A percentile compares a stretch with the other conserved stretches of the same genome.
Conservation (phyloP, 2,329 filamentous ascomycete species). For the Chaetomium sp. region DNA sequence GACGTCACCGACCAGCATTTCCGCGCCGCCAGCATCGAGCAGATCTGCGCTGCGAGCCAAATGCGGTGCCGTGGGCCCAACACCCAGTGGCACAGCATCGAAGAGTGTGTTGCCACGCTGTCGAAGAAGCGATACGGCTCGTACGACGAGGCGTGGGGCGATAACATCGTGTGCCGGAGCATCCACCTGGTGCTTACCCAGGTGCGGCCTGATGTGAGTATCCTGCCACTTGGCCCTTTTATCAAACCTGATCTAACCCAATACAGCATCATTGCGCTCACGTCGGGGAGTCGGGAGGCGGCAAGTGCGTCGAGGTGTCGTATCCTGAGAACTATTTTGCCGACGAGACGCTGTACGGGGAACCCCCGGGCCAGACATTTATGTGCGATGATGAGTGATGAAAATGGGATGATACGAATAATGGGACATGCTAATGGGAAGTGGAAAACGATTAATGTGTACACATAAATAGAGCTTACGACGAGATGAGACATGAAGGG, state of each 20-base stretch:
- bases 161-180: conserved; percentile 47
- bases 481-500: conserved; percentile 20
- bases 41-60: conserved; percentile 42
- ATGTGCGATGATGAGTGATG: conserved; percentile 28
- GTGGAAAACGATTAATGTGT: background rate
- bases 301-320: conserved; percentile 36
- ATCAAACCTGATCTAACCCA: background rate
- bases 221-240: background rate
- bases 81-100: conserved; percentile 41
- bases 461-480: conserved; percentile 17
- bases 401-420: background rate
- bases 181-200: conserved; percentile 46
- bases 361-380: conserved; percentile 36
- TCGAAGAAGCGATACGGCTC: conserved; percentile 43
- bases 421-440: conserved; percentile 12
- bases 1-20: conserved; percentile 36
- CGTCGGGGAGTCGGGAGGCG: conserved; percentile 38
- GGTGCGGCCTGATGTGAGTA: conserved; percentile 37
- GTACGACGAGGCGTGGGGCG: conserved; percentile 48
- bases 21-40: conserved; percentile 37
- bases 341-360: conserved; percentile 34
- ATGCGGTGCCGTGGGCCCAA: conserved; percentile 42
- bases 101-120: conserved; percentile 41
- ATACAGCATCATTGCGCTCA: conserved; percentile 38
- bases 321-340: conserved; percentile 36